Evolutionary conservation across 345 rosid species (phyloP), one percentile per base, ranked within the genome.

Genomic region (Brassica carinata): DNA sequence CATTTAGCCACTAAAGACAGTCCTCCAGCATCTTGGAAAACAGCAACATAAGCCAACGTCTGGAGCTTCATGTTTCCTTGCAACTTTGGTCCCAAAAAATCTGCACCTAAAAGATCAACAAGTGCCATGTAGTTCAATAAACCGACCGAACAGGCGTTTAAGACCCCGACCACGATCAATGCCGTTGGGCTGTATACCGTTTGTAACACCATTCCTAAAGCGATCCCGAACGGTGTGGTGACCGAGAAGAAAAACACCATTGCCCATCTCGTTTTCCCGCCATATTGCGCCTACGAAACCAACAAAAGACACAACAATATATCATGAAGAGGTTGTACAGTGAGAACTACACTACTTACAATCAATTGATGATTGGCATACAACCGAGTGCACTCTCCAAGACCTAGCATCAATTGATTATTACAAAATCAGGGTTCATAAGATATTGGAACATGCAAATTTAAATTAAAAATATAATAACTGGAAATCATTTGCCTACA

Each of bases 151-250:
- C 75, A 79, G 0, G 87, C 84, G 53, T 86, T 77, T 10, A 81
- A 79, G 5, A 84, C 15, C 55, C 89, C 87, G 7, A 84, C 82
- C 48, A 88, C 87, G 40, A 85, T 83, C 14, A 86, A 78, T 0
- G 89, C 83, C 8, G 30, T 71, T 2, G 79, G 82, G 34, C 83
- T 40, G 59, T 86, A 85, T 7, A 43, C 77, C 5, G 80, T 82
- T 6, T 87, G 69, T 36, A 86, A 67, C 2, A 81, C 80, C 68
- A 88, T 82, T 5, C 88, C 91, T 1, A 86, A 18, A 17, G 1
- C 82, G 38, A 88, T 83, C 23, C 89, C 89, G 5, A 69, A n/a
- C 8, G 89, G 91, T 3, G 89, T 86, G 8, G 89, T 85, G n/a
- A 74, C 57, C 4, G 88, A 86, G 81, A 86, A 86, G 19, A 88